Evolutionary conservation across 1,139 yeast genomes (phyloP).

Genomic region (Meyerozyma athensensis): DNA sequence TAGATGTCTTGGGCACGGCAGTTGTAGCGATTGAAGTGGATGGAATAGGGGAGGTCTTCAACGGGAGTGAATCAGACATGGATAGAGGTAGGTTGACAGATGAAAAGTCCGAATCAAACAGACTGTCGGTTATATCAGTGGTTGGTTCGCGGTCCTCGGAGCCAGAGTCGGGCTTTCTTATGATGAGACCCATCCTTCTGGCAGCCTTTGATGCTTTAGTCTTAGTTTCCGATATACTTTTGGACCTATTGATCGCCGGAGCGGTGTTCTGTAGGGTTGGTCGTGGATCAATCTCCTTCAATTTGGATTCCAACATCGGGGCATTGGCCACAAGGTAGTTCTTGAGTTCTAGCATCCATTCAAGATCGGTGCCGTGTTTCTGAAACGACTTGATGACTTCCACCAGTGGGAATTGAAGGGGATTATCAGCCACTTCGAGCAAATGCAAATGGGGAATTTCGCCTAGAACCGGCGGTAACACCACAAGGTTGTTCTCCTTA

Average conservation of each 20-base stretch:
- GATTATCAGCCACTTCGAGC: slow-evolving; percentile 69
- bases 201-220: slow-evolving; percentile 59
- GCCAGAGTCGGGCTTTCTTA: slow-evolving; percentile 35
- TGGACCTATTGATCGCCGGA: slow-evolving; percentile 35
- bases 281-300: slow-evolving; percentile 9
- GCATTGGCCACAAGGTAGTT: slow-evolving; percentile 32
- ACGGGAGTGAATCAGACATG: slow-evolving; percentile 8
- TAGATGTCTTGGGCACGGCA: slow-evolving; percentile 12
- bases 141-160: not conserved
- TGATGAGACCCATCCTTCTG: slow-evolving; percentile 64
- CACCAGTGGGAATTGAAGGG: slow-evolving; percentile 49
- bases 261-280: slow-evolving; percentile 11
- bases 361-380: slow-evolving; percentile 38
- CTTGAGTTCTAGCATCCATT: slow-evolving; percentile 54
- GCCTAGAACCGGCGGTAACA: slow-evolving; percentile 53
- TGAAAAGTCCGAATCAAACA: slow-evolving; percentile 1
- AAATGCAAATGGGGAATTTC: slow-evolving; percentile 51
- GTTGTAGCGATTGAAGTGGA: slow-evolving; percentile 7
- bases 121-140: slow-evolving; percentile 3
- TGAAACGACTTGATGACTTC: slow-evolving; percentile 33
- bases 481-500: slow-evolving; percentile 55
- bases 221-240: slow-evolving; percentile 55
- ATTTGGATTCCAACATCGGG: slow-evolving; percentile 20
- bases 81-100: slow-evolving; percentile 1
- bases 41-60: slow-evolving; percentile 4